Evolutionary conservation across 495 filamentous ascomycete genomes (phyloP).

Genomic region (Penicillium fimorum): DNA sequence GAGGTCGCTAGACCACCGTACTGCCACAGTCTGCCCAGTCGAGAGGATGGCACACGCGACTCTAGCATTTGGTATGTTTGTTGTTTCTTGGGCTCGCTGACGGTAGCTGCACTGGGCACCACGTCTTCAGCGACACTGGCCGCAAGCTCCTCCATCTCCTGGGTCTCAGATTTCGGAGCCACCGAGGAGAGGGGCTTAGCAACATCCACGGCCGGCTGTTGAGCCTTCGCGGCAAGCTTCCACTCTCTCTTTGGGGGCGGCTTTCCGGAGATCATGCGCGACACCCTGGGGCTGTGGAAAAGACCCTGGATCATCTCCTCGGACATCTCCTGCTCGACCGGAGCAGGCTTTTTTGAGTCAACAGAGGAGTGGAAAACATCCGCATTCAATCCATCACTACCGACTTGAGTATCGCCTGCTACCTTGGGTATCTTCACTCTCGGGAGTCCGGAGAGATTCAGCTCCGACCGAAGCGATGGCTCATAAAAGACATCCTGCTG

Average conservation of each 20-base stretch:
- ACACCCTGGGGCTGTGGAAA: conserved; percentile 60
- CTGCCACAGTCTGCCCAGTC: conserved; percentile 86
- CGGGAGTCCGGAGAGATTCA: conserved; percentile 55
- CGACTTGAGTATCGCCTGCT: conserved; percentile 44
- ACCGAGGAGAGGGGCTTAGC: neutral
- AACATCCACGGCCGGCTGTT: neutral
- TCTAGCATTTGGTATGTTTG: conserved; percentile 71
- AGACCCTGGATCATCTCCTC: conserved; percentile 60
- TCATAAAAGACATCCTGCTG: conserved; percentile 61
- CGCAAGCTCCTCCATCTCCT: conserved; percentile 23
- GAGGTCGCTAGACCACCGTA: conserved; percentile 90
- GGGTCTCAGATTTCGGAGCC: conserved; percentile 15
- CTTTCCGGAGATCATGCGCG: conserved; percentile 49
- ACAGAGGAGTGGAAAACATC: conserved; percentile 54
- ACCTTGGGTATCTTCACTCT: conserved; percentile 58
- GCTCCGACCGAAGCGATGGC: conserved; percentile 43
- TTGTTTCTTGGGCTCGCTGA: conserved; percentile 21
- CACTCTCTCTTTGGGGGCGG: conserved; percentile 20
- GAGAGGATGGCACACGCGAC: conserved; percentile 85
- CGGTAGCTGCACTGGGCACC: conserved; percentile 13
- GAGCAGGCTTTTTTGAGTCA: conserved; percentile 15
- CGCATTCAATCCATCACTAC: conserved; percentile 50
- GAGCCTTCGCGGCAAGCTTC: conserved; percentile 14
- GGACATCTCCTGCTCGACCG: conserved; percentile 43
- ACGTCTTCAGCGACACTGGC: conserved; percentile 28